Evolutionary conservation across 495 filamentous ascomycete genomes (phyloP).

Genomic region (Collariella sp.): DNA sequence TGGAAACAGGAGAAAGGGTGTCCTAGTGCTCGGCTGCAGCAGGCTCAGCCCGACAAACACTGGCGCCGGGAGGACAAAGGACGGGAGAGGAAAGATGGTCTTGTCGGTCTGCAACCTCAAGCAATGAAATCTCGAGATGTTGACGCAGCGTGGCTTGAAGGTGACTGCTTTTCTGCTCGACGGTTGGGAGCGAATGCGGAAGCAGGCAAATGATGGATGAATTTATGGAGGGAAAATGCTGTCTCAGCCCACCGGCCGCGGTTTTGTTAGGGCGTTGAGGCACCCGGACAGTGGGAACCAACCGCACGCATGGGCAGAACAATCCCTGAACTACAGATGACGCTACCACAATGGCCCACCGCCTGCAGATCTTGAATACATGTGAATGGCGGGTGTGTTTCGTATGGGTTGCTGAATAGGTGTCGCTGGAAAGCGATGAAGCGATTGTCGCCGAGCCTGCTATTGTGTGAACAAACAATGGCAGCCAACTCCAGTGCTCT

Average conservation of each 20-base stretch:
- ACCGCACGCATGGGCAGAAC: background rate
- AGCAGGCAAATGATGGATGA: background rate
- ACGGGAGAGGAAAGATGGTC: background rate
- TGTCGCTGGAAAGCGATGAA: no score
- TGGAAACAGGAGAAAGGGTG: background rate
- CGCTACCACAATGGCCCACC: background rate
- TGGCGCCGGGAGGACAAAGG: background rate
- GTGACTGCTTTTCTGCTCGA: background rate
- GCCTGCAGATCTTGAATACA: background rate
- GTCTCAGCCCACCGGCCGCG: slow-evolving; percentile 9
- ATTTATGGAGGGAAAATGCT: slow-evolving; percentile 7
- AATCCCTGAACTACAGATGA: slow-evolving; percentile 3
- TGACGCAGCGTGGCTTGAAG: background rate
- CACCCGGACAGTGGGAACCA: slow-evolving; percentile 2
- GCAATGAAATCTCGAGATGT: background rate
- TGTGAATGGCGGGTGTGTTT: background rate
- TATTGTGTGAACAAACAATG: background rate
- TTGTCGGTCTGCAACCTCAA: background rate
- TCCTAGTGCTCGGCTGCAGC: background rate
- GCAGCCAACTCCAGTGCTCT: background rate
- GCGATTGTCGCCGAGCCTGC: no score
- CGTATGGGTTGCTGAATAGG: no score
- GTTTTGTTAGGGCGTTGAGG: slow-evolving; percentile 7
- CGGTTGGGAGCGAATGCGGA: background rate
- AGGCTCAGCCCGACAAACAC: background rate